phyloP scores from a whole-genome alignment of 306 rosid genomes.

The Ormosia emarginata region DNA sequence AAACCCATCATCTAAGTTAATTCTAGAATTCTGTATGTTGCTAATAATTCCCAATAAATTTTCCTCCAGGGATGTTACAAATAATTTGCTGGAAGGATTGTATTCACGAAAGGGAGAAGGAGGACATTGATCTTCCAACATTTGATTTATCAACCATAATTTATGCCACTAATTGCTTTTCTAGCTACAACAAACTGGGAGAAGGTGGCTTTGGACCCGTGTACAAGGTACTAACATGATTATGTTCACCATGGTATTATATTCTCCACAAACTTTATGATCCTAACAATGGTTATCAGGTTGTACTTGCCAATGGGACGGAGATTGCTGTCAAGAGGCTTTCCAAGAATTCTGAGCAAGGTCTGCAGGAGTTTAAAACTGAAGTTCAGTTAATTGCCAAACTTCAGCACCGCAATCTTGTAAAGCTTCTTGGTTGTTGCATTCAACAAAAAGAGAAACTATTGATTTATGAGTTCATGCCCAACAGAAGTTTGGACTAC shows the following conservation, averaged over 20 bases:
- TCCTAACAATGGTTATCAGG: not conserved
- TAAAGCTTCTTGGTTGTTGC: slow-evolving; percentile 27
- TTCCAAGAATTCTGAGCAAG: slow-evolving; percentile 7
- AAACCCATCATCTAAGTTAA: not conserved
- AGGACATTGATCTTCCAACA: not conserved
- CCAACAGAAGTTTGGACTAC: slow-evolving; percentile 16
- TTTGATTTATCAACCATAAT: not conserved
- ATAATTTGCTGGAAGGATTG: not conserved
- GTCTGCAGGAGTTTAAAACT: slow-evolving; percentile 9
- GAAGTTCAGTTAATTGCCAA: slow-evolving; percentile 17
- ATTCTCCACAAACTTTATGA: not conserved
- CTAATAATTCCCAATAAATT: not conserved
- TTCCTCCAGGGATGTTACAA: not conserved
- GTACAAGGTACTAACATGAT: slow-evolving; percentile 13
- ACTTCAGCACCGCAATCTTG: slow-evolving; percentile 22
- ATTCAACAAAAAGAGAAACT: not conserved
- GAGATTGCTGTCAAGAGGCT: slow-evolving; percentile 19
- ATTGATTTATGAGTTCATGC: slow-evolving; percentile 20
- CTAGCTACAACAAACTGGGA: slow-evolving; percentile 2
- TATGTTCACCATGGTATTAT: not conserved
- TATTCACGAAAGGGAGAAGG: not conserved
- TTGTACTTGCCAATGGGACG: not conserved
- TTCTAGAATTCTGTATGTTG: too few species aligned
- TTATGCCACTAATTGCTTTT: slow-evolving; percentile 15
- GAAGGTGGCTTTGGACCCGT: slow-evolving; percentile 37